Base-by-base conservation (phyloP, 2,329 filamentous ascomycete genomes). In the Trichoderma asperellum region DNA sequence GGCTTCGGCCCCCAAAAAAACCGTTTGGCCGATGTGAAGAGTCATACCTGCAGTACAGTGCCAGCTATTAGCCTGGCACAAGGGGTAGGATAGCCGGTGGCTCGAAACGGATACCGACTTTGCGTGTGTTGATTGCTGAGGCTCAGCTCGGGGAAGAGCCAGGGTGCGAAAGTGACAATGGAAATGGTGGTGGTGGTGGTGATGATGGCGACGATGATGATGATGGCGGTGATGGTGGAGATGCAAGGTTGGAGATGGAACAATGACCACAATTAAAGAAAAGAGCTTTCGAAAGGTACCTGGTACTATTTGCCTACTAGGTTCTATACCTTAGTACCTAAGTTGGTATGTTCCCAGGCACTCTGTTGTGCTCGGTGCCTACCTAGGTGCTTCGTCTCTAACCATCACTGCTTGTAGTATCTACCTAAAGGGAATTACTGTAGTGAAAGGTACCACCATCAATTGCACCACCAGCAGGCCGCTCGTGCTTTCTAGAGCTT, bases 1-100 rank as follows among this genome's bases (percentile, higher is more conserved):
- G 47, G 10, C 24, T 27, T 24, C 27, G 52, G 61, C 61, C 61
- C 61, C 61, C 61, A 64, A 64, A 40, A 63, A 55, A 64, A 43
- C 55, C 34, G 49, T 56, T 43, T 37, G 52, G 27, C 27, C 62
- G 62, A n/a, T n/a, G 53, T 21, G 56, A 57, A 65, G 62, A 66
- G 62, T 66, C 62, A 66, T 34, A 56, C 40, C 40, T 43, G 62
- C 37, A 47, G 14, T 43, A 66, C 52, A 43, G 35, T 53, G 61
- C 35, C 55, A 64, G 34, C 34, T 7, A 37, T 56, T 56, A 56
- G 61, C 29, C 61, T 64, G 34, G 34, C 24, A 43, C 27, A 32
- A 27, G 37, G 24, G 52, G 21, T 21, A 34, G 37, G 29, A 34
- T 57, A 43, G 62, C 34, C 37, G 37, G 21, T 24, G 40, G 37